phyloP scores from a whole-genome alignment of 2,329 filamentous ascomycete species.

The Epichloe festucae region DNA sequence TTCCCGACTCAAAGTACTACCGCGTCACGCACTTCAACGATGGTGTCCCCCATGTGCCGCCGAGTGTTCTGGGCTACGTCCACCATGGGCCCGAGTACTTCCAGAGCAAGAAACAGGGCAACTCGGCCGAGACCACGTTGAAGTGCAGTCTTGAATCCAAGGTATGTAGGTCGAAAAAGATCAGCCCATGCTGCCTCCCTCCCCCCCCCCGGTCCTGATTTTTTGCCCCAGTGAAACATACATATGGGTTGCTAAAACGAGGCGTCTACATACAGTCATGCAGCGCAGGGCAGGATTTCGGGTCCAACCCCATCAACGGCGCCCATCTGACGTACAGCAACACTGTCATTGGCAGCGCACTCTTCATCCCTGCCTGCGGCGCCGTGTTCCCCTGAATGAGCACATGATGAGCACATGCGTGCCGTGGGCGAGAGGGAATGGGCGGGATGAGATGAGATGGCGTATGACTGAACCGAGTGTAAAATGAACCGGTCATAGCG shows the following conservation, averaged over 20 bases:
- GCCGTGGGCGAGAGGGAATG: too few species aligned
- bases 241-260: too few species aligned
- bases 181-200: too few species aligned
- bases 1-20: not conserved
- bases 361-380: slow-evolving; percentile 1
- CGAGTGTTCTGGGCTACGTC: not conserved
- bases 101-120: not conserved
- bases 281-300: slow-evolving; percentile 2
- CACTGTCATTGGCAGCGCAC: not conserved
- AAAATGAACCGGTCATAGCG: too few species aligned
- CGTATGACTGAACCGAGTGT: too few species aligned
- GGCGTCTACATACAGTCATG: not conserved
- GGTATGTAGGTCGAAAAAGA: not conserved
- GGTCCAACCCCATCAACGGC: slow-evolving; percentile 2
- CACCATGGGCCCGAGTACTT: slow-evolving; percentile 3
- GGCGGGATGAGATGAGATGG: too few species aligned
- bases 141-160: not conserved
- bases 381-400: not conserved
- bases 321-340: slow-evolving; percentile 2
- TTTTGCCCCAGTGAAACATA: too few species aligned
- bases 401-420: too few species aligned
- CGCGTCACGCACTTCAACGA: slow-evolving; percentile 3
- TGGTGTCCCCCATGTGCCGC: slow-evolving; percentile 3
- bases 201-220: too few species aligned
- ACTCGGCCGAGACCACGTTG: not conserved